A percentile compares a stretch with the other conserved stretches of the same genome.
Evolutionary conservation across 768 basidiomycete species (phyloP).

Genomic region (Boletus rufocinnamomeus): DNA sequence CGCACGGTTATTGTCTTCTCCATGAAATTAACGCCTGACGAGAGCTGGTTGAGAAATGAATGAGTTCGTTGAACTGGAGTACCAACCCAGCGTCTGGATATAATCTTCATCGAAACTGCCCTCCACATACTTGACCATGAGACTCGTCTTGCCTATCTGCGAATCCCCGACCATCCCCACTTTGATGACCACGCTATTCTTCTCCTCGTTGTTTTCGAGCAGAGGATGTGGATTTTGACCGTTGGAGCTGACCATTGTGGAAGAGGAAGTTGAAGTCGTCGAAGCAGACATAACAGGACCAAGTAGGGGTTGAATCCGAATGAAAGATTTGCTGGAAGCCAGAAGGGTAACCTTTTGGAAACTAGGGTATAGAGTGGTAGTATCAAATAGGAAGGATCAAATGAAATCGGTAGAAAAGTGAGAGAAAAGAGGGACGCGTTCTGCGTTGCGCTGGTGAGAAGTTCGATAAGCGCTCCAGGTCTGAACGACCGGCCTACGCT

Average conservation of each 20-base stretch:
- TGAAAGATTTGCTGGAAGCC: constrained; percentile 19
- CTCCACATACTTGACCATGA: constrained; percentile 99
- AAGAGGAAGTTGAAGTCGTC: constrained; percentile 48
- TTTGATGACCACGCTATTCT: constrained; percentile 93
- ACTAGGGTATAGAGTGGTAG: constrained; percentile 31
- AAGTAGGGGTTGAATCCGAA: constrained; percentile 22
- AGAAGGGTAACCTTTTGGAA: constrained; percentile 21
- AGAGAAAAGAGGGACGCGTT: constrained; percentile 41
- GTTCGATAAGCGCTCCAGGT: constrained; percentile 38
- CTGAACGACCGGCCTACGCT: constrained; percentile 36
- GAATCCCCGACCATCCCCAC: constrained; percentile 99
- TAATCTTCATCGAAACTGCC: constrained; percentile 99
- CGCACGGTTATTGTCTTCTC: constrained; percentile 99
- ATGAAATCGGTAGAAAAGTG: constrained; percentile 36
- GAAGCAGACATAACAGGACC: constrained; percentile 47
- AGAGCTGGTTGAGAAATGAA: constrained; percentile 12
- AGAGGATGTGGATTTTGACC: constrained; percentile 52
- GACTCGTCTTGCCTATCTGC: constrained; percentile 98
- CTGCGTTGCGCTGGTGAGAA: constrained; percentile 34
- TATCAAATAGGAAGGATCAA: constrained; percentile 27
- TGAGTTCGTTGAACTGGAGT: not conserved
- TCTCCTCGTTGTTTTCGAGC: constrained; percentile 68
- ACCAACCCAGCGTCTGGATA: constrained; percentile 96
- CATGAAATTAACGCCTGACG: constrained; percentile 95
- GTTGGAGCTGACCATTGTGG: constrained; percentile 49